Base-by-base conservation (phyloP, 192 early-diverging fungal species). In the Podila verticillata region DNA sequence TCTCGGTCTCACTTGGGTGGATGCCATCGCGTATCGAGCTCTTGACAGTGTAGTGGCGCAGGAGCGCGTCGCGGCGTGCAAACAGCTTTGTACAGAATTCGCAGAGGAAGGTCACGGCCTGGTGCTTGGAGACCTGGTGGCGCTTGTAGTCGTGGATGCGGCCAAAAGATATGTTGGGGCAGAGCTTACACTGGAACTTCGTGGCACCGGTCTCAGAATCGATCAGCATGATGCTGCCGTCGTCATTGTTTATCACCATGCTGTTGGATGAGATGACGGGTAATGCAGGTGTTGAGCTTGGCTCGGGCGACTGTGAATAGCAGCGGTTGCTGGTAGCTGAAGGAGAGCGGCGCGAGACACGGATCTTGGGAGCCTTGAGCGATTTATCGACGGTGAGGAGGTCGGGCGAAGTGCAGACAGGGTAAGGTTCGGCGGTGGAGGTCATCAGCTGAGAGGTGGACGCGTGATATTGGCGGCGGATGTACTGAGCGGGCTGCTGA, bases 31-130 rank as follows among this genome's bases (percentile, higher is more conserved):
- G 28, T 30, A 68, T 39, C 0, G 68, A 8, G 22, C 60, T 20
- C 49, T 78, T 78, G 58, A 70, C 68, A 3, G 62, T 78, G 34
- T 70, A 78, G 22, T 78, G 74, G 32, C 74, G 63, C 44, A 78
- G 26, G 24, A 78, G 57, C 5, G 74, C 74, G 22, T 78, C 74
- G 15, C 74, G 56, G n/a, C 74, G 39, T 4, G 48, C 74, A 66
- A 78, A 78, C 22, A 31, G 44, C 2, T 67, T 51, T 2, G 57
- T 44, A 54, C 74, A 78, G 63, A 66, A 78, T 48, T 75, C 74
- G 31, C 74, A 75, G 6, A 66, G 66, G 61, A 66, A 75, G 20
- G 63, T 65, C 19, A 15, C 51, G 29, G 34, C 63, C 30, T 70
- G 51, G 36, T 78, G 74, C 39, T 78, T 78, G 17, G 74, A 78